phyloP scores from a whole-genome alignment of 2,329 filamentous ascomycete genomes.

The Juglanconis oblonga region DNA sequence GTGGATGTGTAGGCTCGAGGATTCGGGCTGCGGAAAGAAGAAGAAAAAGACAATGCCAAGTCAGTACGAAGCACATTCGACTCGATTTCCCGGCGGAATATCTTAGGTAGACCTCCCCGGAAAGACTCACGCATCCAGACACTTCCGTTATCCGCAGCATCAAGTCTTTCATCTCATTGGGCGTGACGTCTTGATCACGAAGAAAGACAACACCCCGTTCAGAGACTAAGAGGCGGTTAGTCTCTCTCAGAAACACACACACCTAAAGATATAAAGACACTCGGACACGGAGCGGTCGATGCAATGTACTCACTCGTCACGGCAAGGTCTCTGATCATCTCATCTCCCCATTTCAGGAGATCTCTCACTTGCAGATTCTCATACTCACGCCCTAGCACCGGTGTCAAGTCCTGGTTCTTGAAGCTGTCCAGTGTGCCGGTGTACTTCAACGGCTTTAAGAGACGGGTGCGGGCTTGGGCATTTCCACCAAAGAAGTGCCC shows the following conservation, averaged over 20 bases:
- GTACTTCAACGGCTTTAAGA: constrained; percentile 25
- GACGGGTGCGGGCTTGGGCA: constrained; percentile 22
- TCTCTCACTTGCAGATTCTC: constrained; percentile 29
- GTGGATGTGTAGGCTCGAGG: constrained; percentile 52
- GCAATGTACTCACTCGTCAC: constrained; percentile 23
- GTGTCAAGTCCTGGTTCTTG: constrained; percentile 32
- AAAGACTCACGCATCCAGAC: constrained; percentile 35
- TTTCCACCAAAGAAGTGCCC: constrained; percentile 26
- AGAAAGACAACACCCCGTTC: constrained; percentile 49
- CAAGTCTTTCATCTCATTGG: constrained; percentile 41
- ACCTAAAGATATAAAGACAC: neutral
- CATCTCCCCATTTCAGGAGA: constrained; percentile 28
- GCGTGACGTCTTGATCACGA: constrained; percentile 43
- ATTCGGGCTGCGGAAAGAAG: constrained; percentile 32
- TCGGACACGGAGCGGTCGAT: neutral
- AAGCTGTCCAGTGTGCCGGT: constrained; percentile 39
- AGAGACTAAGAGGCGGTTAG: constrained; percentile 32
- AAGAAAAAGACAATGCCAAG: neutral
- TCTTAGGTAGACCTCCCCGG: neutral
- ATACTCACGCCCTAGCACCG: constrained; percentile 32
- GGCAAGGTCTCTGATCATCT: constrained; percentile 31
- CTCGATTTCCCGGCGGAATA: too few species aligned
- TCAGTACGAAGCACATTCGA: neutral
- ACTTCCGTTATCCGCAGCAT: constrained; percentile 40
- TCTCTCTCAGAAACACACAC: neutral